Evolutionary conservation across 2,329 filamentous ascomycete species (phyloP).

Genomic region (Trichophyton verrucosum): DNA sequence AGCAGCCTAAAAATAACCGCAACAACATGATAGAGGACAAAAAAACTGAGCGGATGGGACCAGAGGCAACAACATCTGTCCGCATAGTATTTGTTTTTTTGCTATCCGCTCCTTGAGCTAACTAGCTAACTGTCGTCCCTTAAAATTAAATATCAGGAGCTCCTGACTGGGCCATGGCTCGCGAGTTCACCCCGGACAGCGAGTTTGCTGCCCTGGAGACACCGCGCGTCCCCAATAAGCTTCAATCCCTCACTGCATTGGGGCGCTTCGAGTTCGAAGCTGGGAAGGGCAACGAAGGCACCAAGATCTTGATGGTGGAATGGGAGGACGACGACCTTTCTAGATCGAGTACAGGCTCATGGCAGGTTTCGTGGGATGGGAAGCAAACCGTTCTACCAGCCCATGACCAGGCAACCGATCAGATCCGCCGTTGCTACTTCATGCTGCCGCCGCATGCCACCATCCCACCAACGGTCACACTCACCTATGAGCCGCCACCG

Average conservation of each 20-base stretch:
- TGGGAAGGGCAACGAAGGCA: conserved; percentile 65
- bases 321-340: conserved; percentile 57
- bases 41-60: neutral
- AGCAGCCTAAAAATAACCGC: conserved; percentile 1
- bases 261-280: conserved; percentile 80
- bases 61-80: neutral
- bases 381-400: conserved; percentile 61
- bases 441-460: conserved; percentile 59
- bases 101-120: neutral
- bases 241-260: conserved; percentile 45
- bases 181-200: conserved; percentile 10
- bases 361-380: conserved; percentile 74
- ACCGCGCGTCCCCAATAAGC: conserved; percentile 17
- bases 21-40: neutral
- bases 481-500: conserved; percentile 42
- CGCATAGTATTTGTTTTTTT: neutral
- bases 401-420: conserved; percentile 44
- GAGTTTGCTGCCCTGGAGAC: conserved; percentile 21
- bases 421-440: conserved; percentile 60
- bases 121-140: neutral
- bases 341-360: conserved; percentile 41
- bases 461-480: conserved; percentile 59
- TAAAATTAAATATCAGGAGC: neutral
- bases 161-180: conserved; percentile 10
- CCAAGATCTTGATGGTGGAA: conserved; percentile 87